Evolutionary conservation across 768 basidiomycete species (phyloP), one percentile per base, ranked within the genome.

Genomic region (Boletus pseudo-olivaceus): DNA sequence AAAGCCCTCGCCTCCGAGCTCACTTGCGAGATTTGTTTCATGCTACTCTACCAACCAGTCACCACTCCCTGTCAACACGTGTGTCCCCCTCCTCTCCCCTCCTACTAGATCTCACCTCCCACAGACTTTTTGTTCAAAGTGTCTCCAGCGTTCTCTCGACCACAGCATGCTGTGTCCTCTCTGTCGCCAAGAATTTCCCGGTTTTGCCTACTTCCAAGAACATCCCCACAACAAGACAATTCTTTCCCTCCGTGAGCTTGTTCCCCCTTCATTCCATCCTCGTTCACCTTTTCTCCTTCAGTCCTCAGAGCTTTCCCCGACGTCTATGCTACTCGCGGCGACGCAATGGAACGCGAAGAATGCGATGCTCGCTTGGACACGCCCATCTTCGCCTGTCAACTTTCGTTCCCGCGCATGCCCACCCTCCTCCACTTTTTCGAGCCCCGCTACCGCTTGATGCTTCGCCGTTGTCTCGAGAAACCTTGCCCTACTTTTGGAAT

Each of bases 61-160:
- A 98, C 96, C 15, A 90, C 95, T 4, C 90, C 92, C 12, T 98
- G 96, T 71, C 95, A 98, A 70, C 96, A 98, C 73, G 92, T 90
- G 66, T 65, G 86, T 78, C 54, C 34, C 33, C 51, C 49, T 45
- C 44, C 35, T 17, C 52, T 50, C 34, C 43, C 40, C 46, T 49
- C 50, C 59, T 1, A 26, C 26, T 49, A 35, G 30, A 32, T 43
- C 58, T 58, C 53, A 66, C 47, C 32, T 52, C 41, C 35, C 20
- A 46, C 63, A 95, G 91, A 93, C 94, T 0, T 98, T 94, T 73
- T 98, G 96, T 67, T 75, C 82, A 8, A 84, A 82, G 62, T 98
- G 96, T 72, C 81, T 98, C 29, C 88, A 92, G 55, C 85, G 96
- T 35, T 87, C 93, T 4, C 80, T 96, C 57, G 96, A 98, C 70